Evolutionary conservation across 2,329 filamentous ascomycete genomes (phyloP), one percentile per base, ranked within the genome.

Genomic region (Trichothecium roseum): DNA sequence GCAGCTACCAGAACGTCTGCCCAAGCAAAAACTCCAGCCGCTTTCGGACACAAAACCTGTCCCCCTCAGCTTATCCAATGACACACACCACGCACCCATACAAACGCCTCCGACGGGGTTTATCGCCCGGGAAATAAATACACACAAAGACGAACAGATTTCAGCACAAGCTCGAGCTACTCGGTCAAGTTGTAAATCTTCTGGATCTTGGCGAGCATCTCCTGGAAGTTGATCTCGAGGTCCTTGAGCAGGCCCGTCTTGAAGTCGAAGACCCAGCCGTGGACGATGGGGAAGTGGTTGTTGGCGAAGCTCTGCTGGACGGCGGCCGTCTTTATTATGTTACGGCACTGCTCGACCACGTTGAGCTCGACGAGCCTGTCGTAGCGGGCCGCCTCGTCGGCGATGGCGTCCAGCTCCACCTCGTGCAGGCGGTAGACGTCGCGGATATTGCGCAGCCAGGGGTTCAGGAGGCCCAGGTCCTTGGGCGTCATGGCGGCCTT

Each of bases 321-420:
- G 20, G 75, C 76, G 16, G 81, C 77, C 49, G 86, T 87, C 68
- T 86, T 80, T 66, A 82, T 78, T 44, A 94, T 67, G 47, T 81
- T 81, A 53, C 82, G 74, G 53, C 87, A 76, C 53, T 87, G 81
- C 59, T 83, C 75, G 28, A 78, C 57, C 33, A 94, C 85, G 53
- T 93, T 94, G 52, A 91, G 70, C 66, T 93, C 84, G 34, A 86
- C 82, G 38, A 95, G 65, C 42, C 80, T 79, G 45, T 81, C 59
- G 46, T 80, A 78, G 43, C 78, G 74, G 34, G 71, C 68, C 7
- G 67, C 50, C 60, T 71, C 64, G 62, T 80, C 62, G 52, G 58
- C 8, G 56, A 82, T 66, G 54, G 69, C 49, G 57, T 83, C 78
- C 15, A 86, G 69, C 64, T 86, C 80, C 36, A 60, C 58, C 64